A percentile compares a stretch with the other conserved stretches of the same genome.
phyloP scores from a whole-genome alignment of 1,284 basidiomycete genomes.

The Clitocybe nebularis region DNA sequence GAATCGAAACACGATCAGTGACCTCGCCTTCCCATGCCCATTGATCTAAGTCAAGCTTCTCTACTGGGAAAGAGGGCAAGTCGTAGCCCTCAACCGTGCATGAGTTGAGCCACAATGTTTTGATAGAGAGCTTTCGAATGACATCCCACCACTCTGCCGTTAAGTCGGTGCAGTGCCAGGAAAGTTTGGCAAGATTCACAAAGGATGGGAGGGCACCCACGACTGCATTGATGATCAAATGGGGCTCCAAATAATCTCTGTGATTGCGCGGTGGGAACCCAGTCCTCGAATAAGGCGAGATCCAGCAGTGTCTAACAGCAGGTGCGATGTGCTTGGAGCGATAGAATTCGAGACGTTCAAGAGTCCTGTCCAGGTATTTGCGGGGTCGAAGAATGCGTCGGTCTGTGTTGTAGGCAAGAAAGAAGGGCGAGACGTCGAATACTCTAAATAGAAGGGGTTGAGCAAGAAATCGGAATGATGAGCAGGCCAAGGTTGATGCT shows the following conservation, averaged over 20 bases:
- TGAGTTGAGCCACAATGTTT: constrained; percentile 28
- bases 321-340: constrained; percentile 27
- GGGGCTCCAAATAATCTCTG: constrained; percentile 27
- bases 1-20: constrained; percentile 28
- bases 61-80: constrained; percentile 15
- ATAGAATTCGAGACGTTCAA: constrained; percentile 27
- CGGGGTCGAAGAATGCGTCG: constrained; percentile 25
- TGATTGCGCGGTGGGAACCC: constrained; percentile 26
- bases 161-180: constrained; percentile 32
- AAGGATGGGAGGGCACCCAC: constrained; percentile 27
- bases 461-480: constrained; percentile 27
- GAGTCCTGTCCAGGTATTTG: constrained; percentile 25
- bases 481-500: constrained; percentile 25
- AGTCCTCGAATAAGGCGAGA: constrained; percentile 27
- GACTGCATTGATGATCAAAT: constrained; percentile 27
- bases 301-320: constrained; percentile 31
- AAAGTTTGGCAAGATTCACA: constrained; percentile 26
- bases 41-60: constrained; percentile 29
- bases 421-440: constrained; percentile 29
- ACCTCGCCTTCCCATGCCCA: constrained; percentile 29
- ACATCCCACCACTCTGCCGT: constrained; percentile 25
- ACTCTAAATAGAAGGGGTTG: constrained; percentile 32
- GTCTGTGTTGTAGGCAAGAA: constrained; percentile 24
- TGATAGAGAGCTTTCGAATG: constrained; percentile 23
- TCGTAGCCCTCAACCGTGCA: constrained; percentile 20